Percentiles rank a stretch among this genome's conserved stretches.
Evolutionary conservation across 2,329 filamentous ascomycete species (phyloP).

Genomic region (Paracoccidioides lutzii): DNA sequence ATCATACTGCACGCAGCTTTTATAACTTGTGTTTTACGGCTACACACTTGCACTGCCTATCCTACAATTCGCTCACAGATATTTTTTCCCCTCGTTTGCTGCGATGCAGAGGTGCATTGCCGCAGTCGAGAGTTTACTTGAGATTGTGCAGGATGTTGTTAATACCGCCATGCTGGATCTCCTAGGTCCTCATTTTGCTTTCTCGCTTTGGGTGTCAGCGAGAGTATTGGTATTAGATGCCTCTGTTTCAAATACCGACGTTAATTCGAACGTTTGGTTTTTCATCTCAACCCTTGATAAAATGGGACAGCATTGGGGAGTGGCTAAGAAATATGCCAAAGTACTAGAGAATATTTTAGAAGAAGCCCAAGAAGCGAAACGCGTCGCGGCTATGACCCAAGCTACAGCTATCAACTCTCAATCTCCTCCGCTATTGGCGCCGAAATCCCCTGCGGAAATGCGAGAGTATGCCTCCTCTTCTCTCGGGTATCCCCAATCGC

Average conservation of each 20-base stretch:
- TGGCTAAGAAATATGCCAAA: conserved; percentile 32
- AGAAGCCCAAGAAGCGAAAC: conserved; percentile 4
- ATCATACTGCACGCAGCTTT: conserved; percentile 31
- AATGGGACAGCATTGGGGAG: conserved; percentile 35
- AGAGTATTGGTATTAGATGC: conserved; percentile 32
- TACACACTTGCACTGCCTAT: conserved; percentile 36
- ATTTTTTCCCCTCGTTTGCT: conserved; percentile 34
- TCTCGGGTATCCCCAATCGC: no score
- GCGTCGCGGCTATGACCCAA: neutral
- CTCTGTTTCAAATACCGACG: conserved; percentile 23
- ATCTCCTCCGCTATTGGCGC: neutral
- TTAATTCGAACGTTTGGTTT: conserved; percentile 32
- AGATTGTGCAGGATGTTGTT: conserved; percentile 34
- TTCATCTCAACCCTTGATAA: conserved; percentile 33
- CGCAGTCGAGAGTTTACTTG: conserved; percentile 33
- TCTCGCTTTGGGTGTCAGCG: conserved; percentile 35
- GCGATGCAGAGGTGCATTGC: conserved; percentile 36
- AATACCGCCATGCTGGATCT: conserved; percentile 34
- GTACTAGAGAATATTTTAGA: conserved; percentile 29
- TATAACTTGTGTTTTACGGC: conserved; percentile 32
- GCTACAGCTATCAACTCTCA: neutral
- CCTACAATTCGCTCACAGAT: conserved; percentile 29
- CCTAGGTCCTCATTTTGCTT: conserved; percentile 33
- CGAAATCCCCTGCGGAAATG: conserved; percentile 30
- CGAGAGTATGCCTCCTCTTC: conserved; percentile 22